Evolutionary conservation across 2,329 filamentous ascomycete species (phyloP), one percentile per base, ranked within the genome.

Genomic region (Pseudocercospora musae): DNA sequence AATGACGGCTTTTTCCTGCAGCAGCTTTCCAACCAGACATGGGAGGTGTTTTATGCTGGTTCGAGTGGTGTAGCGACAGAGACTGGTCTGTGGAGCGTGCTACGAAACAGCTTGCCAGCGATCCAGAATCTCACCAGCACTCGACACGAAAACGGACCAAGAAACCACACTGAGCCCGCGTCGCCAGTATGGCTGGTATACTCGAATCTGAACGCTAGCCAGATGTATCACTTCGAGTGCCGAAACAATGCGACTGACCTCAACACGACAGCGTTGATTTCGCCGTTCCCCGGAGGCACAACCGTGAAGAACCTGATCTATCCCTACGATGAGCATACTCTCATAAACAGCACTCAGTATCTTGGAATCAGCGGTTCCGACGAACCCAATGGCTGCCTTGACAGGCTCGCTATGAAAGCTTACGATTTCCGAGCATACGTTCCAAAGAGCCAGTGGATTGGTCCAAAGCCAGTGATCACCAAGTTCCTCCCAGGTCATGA

Each of bases 261-360:
- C 18, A 75, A 75, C 29, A 72, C 75, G 13, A 73, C 72, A 1
- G 81, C 82, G 1, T 76, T 88, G 29, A 74, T 87, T 33, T 76
- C 85, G 4, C 83, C 85, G 0, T 88, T 85, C 59, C 74, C 77
- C 7, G 71, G 72, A 2, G 81, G 79, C 8, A 82, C 79, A 1
- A 81, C 77, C 0, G 84, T 88, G 65, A 84, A 82, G 68, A 87
- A 87, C 65, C 70, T 88, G 4, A 85, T 88, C 69, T 83, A 82
- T 66, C 84, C 85, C 0, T 84, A 82, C 65, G 83, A 85, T 20
- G 79, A 84, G 63, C 74, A 82, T 49, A 80, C 73, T 0, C 75
- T 88, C 8, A 76, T 77, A 57, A 70, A 72, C 33, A 58, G 62
- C 29, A 62, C 62, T 2, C 57, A 57, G 6, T 44, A 23, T 20